Percentiles rank a stretch among this genome's conserved stretches.
These are phyloP conservation scores for Pseudonectria buxi DNA, from an alignment of 2,329 filamentous ascomycete species.

Conservation along the genomic window DNA sequence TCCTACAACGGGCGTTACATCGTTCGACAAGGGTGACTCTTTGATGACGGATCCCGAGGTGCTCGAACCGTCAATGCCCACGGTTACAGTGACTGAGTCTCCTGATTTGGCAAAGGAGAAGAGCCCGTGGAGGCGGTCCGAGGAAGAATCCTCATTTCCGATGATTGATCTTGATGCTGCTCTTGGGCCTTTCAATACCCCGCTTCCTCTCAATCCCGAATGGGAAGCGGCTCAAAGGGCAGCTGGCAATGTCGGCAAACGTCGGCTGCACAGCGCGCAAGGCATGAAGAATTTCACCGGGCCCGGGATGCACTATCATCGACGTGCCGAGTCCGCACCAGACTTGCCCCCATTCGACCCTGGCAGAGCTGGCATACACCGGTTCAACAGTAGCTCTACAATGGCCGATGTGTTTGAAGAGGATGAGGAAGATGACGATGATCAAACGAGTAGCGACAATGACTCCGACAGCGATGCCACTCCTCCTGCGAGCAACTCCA, in stretches of 20 bases:
- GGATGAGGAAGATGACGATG: conserved; percentile 60
- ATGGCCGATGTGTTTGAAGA: conserved; percentile 88
- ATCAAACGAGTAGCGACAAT: conserved; percentile 39
- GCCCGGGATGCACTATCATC: conserved; percentile 67
- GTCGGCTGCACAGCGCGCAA: conserved; percentile 70
- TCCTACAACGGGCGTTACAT: conserved; percentile 27
- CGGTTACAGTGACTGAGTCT: conserved; percentile 37
- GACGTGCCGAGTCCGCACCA: conserved; percentile 73
- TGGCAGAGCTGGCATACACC: conserved; percentile 49
- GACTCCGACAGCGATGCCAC: conserved; percentile 39
- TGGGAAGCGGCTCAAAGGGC: conserved; percentile 61
- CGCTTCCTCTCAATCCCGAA: conserved; percentile 54
- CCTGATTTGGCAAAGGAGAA: conserved; percentile 22
- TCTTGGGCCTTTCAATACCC: conserved; percentile 85
- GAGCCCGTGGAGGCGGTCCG: conserved; percentile 30
- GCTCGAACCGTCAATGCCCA: conserved; percentile 27
- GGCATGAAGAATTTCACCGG: conserved; percentile 62
- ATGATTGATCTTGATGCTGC: conserved; percentile 94
- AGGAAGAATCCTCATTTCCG: conserved; percentile 63
- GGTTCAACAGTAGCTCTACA: conserved; percentile 60
- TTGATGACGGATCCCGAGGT: conserved; percentile 20
- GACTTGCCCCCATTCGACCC: conserved; percentile 70
- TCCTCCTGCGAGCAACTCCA: conserved; percentile 21
- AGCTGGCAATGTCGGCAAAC: conserved; percentile 47
- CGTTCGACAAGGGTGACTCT: conserved; percentile 25